A percentile compares a stretch with the other conserved stretches of the same genome.
Conservation (phyloP, 179 eudicot genomes). For the Vitellaria paradoxa region DNA sequence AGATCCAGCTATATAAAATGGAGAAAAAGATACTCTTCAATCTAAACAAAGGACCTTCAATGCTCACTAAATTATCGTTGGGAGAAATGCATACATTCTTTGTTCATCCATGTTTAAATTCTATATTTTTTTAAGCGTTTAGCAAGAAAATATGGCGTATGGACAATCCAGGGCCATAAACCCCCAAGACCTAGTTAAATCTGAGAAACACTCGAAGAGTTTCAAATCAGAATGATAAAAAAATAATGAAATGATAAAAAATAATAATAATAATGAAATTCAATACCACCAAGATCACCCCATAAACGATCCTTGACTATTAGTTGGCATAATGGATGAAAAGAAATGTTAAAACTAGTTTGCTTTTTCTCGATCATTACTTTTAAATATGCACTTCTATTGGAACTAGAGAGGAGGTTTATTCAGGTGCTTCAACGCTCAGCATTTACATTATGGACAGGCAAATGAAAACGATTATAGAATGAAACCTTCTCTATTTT, state of each 20-base stretch:
- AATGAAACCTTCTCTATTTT: not conserved
- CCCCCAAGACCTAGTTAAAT: not conserved
- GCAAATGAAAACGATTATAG: not conserved
- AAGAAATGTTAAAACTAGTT: too few relatives aligned
- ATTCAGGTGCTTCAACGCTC: too few relatives aligned
- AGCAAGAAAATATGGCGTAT: not conserved
- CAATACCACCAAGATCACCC: not conserved
- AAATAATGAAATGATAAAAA: too few relatives aligned
- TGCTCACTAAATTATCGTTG: not conserved
- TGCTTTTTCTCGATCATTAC: too few relatives aligned
- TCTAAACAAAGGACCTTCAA: too few relatives aligned
- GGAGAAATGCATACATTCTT: not conserved
- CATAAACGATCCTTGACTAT: not conserved
- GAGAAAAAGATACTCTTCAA: too few relatives aligned
- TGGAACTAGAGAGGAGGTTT: too few relatives aligned
- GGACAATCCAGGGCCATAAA: constrained; percentile 8
- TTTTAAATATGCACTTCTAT: too few relatives aligned
- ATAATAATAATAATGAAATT: not conserved
- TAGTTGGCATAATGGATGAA: too few relatives aligned
- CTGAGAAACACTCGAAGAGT: not conserved
- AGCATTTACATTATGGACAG: not conserved
- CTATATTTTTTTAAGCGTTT: not conserved
- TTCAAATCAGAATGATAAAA: not conserved
- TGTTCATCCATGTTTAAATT: not conserved
- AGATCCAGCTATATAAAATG: too few relatives aligned